phyloP scores from a whole-genome alignment of 192 early-diverging fungal species.

The Borealophlyctis nickersoniae region DNA sequence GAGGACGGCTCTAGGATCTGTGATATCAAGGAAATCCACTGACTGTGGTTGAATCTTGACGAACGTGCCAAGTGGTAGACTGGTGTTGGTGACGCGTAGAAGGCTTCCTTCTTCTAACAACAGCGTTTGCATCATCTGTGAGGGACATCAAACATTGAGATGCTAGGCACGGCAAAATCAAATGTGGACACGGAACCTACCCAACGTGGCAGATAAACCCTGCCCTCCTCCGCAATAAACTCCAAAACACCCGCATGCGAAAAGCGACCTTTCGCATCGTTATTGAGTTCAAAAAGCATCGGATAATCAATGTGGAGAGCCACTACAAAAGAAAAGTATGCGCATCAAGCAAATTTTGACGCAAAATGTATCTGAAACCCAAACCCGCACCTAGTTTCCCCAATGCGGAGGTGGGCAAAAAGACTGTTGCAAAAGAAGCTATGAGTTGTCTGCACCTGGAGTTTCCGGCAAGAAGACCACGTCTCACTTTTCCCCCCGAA shows the following conservation, averaged over 20 bases:
- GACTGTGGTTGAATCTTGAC: conserved; percentile 98
- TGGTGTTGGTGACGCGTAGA: conserved; percentile 73
- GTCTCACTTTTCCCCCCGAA: conserved; percentile 80
- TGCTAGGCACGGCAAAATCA: background rate
- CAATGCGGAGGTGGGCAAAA: conserved; percentile 74
- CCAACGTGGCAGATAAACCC: conserved; percentile 95
- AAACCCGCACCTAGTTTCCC: conserved; percentile 56
- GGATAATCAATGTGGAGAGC: conserved; percentile 87
- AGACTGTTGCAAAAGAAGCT: conserved; percentile 47
- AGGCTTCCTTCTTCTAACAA: conserved; percentile 70
- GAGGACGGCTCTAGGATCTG: conserved; percentile 93
- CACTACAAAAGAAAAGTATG: conserved; percentile 20
- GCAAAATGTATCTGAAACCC: background rate
- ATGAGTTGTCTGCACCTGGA: background rate
- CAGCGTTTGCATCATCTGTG: conserved; percentile 91
- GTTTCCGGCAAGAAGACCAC: background rate
- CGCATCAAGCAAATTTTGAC: conserved; percentile 13
- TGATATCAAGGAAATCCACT: conserved; percentile 93
- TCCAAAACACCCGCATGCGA: conserved; percentile 97
- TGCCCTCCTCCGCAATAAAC: conserved; percentile 96
- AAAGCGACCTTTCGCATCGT: conserved; percentile 41
- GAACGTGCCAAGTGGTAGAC: conserved; percentile 77
- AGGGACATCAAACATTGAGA: background rate
- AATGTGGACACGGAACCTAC: conserved; percentile 40
- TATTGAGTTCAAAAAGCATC: conserved; percentile 84